Conservation (phyloP, 2,329 filamentous ascomycete genomes). For the Sporothrix globosa region DNA sequence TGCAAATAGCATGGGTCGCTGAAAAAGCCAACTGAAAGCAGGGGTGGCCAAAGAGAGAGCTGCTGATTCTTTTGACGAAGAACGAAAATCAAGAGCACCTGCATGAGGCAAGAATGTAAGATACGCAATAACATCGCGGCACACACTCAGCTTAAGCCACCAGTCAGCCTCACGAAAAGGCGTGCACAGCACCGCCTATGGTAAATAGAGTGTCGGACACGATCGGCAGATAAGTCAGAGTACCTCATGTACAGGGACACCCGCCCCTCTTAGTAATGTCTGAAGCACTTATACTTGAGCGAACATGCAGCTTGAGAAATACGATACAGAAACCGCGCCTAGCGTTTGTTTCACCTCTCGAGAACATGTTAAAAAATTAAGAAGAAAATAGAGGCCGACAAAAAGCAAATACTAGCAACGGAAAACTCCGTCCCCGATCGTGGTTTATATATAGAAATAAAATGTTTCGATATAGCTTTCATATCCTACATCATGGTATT, state of each 20-base stretch:
- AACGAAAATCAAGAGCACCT: slow-evolving; percentile 8
- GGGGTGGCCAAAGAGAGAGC: background rate
- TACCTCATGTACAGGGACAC: background rate
- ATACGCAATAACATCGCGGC: background rate
- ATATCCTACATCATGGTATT: slow-evolving; percentile 6
- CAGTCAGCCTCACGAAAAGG: background rate
- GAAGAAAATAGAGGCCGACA: background rate
- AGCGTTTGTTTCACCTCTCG: slow-evolving; percentile 20
- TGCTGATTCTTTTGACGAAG: background rate
- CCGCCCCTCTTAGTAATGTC: too few species aligned
- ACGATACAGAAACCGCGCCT: background rate
- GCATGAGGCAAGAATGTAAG: background rate
- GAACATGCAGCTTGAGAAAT: background rate
- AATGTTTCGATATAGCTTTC: background rate
- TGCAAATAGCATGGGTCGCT: too few species aligned
- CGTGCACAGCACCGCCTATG: background rate
- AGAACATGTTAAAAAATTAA: background rate
- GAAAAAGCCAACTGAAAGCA: background rate
- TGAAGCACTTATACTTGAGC: too few species aligned
- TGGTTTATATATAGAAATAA: background rate
- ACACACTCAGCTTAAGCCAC: background rate
- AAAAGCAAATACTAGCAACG: background rate
- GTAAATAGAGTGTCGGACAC: background rate
- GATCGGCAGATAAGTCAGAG: background rate
- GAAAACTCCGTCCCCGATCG: background rate